Percentiles rank a stretch among this genome's conserved stretches.
Evolutionary conservation across 2,329 filamentous ascomycete species (phyloP).

Genomic region (Colletotrichum viniferum): DNA sequence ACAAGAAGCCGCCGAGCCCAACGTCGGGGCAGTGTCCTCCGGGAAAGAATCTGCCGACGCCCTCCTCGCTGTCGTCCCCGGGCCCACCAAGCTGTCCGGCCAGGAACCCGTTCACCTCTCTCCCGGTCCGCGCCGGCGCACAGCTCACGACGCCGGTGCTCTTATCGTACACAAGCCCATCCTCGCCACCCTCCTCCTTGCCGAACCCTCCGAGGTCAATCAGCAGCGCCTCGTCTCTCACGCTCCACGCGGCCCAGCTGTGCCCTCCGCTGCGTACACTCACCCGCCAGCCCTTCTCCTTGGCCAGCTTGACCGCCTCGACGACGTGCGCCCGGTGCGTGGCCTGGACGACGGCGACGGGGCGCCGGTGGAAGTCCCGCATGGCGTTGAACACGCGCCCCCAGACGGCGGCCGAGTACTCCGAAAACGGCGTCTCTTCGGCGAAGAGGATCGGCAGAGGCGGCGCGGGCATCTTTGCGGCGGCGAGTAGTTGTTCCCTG

Average conservation of each 20-base stretch:
- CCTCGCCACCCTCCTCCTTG: slow-evolving; percentile 23
- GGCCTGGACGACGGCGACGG: slow-evolving; percentile 45
- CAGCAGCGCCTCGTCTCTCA: slow-evolving; percentile 49
- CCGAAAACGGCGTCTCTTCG: slow-evolving; percentile 26
- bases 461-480: not conserved
- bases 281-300: slow-evolving; percentile 34
- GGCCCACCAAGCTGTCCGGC: slow-evolving; percentile 21
- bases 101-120: slow-evolving; percentile 44
- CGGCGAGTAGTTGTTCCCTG: not conserved
- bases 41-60: slow-evolving; percentile 48
- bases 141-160: slow-evolving; percentile 40
- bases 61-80: not conserved
- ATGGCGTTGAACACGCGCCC: slow-evolving; percentile 48
- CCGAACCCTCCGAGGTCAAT: slow-evolving; percentile 33
- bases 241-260: slow-evolving; percentile 53
- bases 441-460: slow-evolving; percentile 25
- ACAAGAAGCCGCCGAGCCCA: slow-evolving; percentile 58
- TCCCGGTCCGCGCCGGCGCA: slow-evolving; percentile 53
- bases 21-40: slow-evolving; percentile 63
- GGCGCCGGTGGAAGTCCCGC: slow-evolving; percentile 37
- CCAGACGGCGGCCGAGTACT: slow-evolving; percentile 29
- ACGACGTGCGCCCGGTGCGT: slow-evolving; percentile 38
- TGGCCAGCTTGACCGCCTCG: slow-evolving; percentile 43
- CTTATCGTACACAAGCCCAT: slow-evolving; percentile 41
- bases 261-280: slow-evolving; percentile 55